Evolutionary conservation across 2,329 filamentous ascomycete genomes (phyloP).

Genomic region (Diaporthe australafricana): DNA sequence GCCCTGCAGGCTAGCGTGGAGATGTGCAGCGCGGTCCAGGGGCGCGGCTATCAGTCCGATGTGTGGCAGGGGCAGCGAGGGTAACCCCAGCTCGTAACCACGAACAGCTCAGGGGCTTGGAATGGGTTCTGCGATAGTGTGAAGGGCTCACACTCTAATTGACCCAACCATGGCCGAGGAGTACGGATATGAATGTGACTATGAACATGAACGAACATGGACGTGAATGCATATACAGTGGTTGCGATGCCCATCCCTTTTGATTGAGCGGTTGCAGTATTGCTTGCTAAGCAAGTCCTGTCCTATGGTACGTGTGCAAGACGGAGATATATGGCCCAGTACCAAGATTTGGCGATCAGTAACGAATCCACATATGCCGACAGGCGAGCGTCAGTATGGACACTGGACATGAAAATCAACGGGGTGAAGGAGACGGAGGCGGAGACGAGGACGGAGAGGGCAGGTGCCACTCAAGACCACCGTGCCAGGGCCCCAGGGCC

Average conservation of each 20-base stretch:
- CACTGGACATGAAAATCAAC: background rate
- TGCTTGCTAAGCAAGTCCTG: too few relatives aligned
- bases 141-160: too few relatives aligned
- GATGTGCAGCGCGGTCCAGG: slow-evolving; percentile 19
- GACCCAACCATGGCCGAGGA: background rate
- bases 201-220: too few relatives aligned
- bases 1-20: background rate
- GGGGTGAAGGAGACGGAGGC: background rate
- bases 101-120: background rate
- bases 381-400: background rate
- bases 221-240: background rate
- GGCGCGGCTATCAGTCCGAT: slow-evolving; percentile 18
- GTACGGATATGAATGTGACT: background rate
- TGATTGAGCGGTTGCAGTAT: background rate
- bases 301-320: background rate
- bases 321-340: slow-evolving; percentile 9
- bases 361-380: background rate
- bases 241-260: background rate
- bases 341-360: slow-evolving; percentile 24
- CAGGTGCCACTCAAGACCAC: slow-evolving; percentile 3
- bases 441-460: background rate
- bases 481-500: background rate
- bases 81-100: background rate
- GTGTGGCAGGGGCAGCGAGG: background rate
- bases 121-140: background rate